Evolutionary conservation across 2,329 filamentous ascomycete genomes (phyloP), one percentile per base, ranked within the genome.

Genomic region (Calonectria crousiana): DNA sequence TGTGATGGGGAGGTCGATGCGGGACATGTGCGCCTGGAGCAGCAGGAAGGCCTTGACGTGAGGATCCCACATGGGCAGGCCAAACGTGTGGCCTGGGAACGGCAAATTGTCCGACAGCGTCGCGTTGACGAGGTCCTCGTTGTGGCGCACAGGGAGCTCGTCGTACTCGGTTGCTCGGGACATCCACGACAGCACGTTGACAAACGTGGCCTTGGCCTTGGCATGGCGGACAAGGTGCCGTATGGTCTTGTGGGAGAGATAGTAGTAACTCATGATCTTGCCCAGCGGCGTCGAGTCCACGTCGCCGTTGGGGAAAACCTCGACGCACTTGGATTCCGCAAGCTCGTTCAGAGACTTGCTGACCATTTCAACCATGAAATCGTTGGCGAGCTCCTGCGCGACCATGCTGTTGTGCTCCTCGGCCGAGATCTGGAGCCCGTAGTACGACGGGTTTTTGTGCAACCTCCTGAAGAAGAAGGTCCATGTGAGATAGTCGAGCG

Each of bases 241-340:
- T 80, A 99, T 95, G 0, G 97, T 99, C 85, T 94, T 94, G 87
- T 99, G 97, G 0, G 96, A 97, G 62, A 97, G 92, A 83, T 99
- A 99, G 89, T 99, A 99, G 89, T 98, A 99, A 84, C 95, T 98
- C 95, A 98, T 98, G 82, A 99, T 98, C 87, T 98, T 98, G 80
- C 97, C 97, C 9, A 98, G 90, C 0, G 96, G 93, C 0, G 97
- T 98, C 0, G 96, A 89, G 79, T 98, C 94, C 34, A 99, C 93
- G 78, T 98, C 94, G 53, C 96, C 96, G 77, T 97, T 98, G 56
- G 93, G 93, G 80, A 95, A 94, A 4, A 97, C 89, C 23, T 93
- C 90, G 20, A 98, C 92, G 86, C 97, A 99, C 69, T 93, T 93
- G 2, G 96, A 98, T 75, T 94, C 90, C 0, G 93, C 93, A 6